phyloP scores from a whole-genome alignment of 345 rosid genomes.

The Salix viminalis region DNA sequence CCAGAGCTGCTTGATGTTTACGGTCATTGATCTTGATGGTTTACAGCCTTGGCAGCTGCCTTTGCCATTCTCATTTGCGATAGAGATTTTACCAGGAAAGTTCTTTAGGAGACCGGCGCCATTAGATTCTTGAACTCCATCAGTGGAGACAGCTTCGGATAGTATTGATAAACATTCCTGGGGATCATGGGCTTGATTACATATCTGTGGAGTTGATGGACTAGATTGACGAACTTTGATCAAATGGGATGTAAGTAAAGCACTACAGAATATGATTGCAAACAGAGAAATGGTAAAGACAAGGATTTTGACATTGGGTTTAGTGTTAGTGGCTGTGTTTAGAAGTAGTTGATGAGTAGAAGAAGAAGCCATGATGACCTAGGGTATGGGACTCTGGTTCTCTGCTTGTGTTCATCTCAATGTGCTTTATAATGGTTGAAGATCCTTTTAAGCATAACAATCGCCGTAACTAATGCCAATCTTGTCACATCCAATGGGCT shows the following conservation, averaged over 20 bases:
- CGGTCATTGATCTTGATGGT: neutral
- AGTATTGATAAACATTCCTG: neutral
- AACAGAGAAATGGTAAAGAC: neutral
- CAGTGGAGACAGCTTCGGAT: conserved; percentile 9
- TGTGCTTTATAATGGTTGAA: neutral
- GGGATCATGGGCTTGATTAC: conserved; percentile 4
- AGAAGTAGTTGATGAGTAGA: neutral
- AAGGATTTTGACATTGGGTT: neutral
- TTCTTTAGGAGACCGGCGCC: neutral
- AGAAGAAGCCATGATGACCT: neutral
- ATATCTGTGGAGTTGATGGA: neutral
- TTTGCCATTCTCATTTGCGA: neutral
- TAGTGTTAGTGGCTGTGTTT: neutral
- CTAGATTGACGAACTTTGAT: neutral
- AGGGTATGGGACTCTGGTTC: neutral
- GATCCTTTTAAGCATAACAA: no score
- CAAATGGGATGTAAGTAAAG: conserved; percentile 2
- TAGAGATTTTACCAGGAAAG: conserved; percentile 3
- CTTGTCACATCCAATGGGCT: no score
- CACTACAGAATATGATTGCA: neutral
- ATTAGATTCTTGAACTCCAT: neutral
- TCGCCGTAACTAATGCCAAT: no score
- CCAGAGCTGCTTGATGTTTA: neutral
- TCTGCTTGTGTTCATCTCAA: neutral
- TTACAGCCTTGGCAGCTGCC: neutral